phyloP scores from a whole-genome alignment of 2,329 filamentous ascomycete genomes.

The Pyrenophora seminiperda region DNA sequence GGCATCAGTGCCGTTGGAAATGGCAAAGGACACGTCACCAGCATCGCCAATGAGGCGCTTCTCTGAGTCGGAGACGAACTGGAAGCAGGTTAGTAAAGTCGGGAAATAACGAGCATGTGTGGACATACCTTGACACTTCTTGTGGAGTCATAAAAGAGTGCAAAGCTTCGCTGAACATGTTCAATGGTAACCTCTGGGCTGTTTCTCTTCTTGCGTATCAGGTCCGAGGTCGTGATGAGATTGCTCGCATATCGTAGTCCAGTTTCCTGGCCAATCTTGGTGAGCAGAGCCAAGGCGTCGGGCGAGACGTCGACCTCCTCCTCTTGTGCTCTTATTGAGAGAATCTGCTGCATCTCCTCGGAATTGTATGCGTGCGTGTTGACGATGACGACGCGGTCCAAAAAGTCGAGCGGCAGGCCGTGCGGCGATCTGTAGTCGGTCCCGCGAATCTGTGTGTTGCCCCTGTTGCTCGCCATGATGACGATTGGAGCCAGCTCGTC shows the following conservation, averaged over 20 bases:
- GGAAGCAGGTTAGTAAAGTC: slow-evolving; percentile 22
- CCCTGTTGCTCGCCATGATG: slow-evolving; percentile 98
- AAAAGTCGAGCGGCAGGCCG: slow-evolving; percentile 90
- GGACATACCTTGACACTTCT: slow-evolving; percentile 72
- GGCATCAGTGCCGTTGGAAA: slow-evolving; percentile 62
- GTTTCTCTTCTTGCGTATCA: slow-evolving; percentile 83
- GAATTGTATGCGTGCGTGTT: slow-evolving; percentile 83
- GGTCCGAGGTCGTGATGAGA: slow-evolving; percentile 90
- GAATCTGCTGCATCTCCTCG: slow-evolving; percentile 90
- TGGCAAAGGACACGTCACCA: slow-evolving; percentile 73
- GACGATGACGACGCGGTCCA: slow-evolving; percentile 95
- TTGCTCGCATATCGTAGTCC: slow-evolving; percentile 97
- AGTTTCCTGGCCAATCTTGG: slow-evolving; percentile 92
- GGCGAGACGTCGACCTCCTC: slow-evolving; percentile 92
- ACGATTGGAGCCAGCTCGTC: slow-evolving; percentile 94
- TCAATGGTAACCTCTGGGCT: slow-evolving; percentile 82
- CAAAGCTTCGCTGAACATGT: slow-evolving; percentile 92
- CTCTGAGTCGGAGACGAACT: slow-evolving; percentile 86
- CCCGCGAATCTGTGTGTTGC: slow-evolving; percentile 86
- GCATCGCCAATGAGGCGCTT: slow-evolving; percentile 89
- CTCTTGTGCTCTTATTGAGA: slow-evolving; percentile 90
- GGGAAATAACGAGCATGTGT: neutral
- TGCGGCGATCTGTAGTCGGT: slow-evolving; percentile 94
- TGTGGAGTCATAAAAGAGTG: slow-evolving; percentile 87
- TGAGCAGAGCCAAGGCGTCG: slow-evolving; percentile 88